Base-by-base conservation (phyloP, 495 filamentous ascomycete genomes). In the Xylaria flabelliformis region DNA sequence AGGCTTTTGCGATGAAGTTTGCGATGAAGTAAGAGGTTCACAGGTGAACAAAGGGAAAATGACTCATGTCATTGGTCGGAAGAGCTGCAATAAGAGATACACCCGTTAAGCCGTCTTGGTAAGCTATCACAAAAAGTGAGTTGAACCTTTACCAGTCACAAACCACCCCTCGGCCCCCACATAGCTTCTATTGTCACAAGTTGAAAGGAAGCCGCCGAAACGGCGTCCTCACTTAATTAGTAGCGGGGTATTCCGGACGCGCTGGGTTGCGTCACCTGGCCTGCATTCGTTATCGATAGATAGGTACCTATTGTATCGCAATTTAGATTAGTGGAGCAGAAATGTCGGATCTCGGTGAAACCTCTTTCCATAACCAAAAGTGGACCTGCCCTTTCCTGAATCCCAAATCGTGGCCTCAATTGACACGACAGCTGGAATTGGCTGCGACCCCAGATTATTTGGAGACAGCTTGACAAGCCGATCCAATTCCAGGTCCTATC, bases 361-460 rank as follows among this genome's bases (percentile, higher is more conserved):
- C 56, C 29, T 61, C 42, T 46, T 19, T 72, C 73, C 75, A 73
- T 41, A 1, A 15, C 51, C 59, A 2, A 67, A 24, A 26, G 19
- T 29, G 69, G 53, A 32, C 13, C 34, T 26, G 0, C 29, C 51
- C 21, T 17, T 68, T 4, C 21, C 74, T 10, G 58, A 61, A 74
- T 73, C 74, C 71, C 71, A 77, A 78, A 79, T 78, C 79, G 78
- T 80, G 79, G 77, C 79, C 79, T 80, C 76, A 80, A 79, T 79
- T 77, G 74, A 77, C 53, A 67, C 26, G 63, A 39, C 66, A 59
- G 66, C 51, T 69, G 4, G 51, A 46, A 61, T 67, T 51, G 71
- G 71, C n/a, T 64, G 34, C 46, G 19, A 59, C 67, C 56, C 69
- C 53, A 55, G 58, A 68, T 64, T 62, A 32, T 44, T 63, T 55